A percentile compares a stretch with the other conserved stretches of the same genome.
phyloP scores from a whole-genome alignment of 2,329 filamentous ascomycete genomes.

The Fusarium hainanense region DNA sequence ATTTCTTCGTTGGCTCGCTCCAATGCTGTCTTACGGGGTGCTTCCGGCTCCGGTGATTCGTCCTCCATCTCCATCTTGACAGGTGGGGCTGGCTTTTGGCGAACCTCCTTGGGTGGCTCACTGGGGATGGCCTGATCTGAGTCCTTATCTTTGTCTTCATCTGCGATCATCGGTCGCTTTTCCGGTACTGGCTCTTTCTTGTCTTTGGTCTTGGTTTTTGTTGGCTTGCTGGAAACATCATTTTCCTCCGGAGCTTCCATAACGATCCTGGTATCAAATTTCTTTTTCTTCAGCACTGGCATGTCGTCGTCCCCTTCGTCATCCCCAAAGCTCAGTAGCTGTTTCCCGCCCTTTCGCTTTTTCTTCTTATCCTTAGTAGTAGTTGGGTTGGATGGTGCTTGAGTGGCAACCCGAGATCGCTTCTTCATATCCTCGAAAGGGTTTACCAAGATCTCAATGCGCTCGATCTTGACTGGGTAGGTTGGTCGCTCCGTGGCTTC shows the following conservation, averaged over 20 bases:
- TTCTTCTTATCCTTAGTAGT: slow-evolving; percentile 68
- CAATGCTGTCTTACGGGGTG: slow-evolving; percentile 63
- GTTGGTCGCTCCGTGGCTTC: slow-evolving; percentile 84
- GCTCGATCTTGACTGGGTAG: slow-evolving; percentile 83
- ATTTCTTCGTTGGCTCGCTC: slow-evolving; percentile 84
- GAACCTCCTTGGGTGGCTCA: slow-evolving; percentile 14
- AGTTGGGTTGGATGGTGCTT: slow-evolving; percentile 52
- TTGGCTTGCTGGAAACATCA: slow-evolving; percentile 43
- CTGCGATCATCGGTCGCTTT: slow-evolving; percentile 26
- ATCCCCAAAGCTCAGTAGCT: slow-evolving; percentile 81
- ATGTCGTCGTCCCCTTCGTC: slow-evolving; percentile 67
- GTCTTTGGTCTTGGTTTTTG: slow-evolving; percentile 47
- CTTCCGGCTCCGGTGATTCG: slow-evolving; percentile 44
- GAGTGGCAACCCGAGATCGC: slow-evolving; percentile 67
- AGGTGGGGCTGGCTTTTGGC: slow-evolving; percentile 27
- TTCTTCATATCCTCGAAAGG: slow-evolving; percentile 85
- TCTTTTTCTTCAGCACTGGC: slow-evolving; percentile 77
- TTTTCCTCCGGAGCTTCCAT: slow-evolving; percentile 60
- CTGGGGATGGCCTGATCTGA: neutral
- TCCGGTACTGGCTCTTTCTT: slow-evolving; percentile 46
- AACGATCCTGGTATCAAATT: slow-evolving; percentile 81
- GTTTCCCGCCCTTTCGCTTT: slow-evolving; percentile 81
- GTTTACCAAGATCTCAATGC: slow-evolving; percentile 81
- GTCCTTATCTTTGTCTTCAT: slow-evolving; percentile 19
- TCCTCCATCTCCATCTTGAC: slow-evolving; percentile 28